Percentiles rank a stretch among this genome's conserved stretches.
Evolutionary conservation across 305 asterid species (phyloP).

Genomic region (Euphrasia arctica): DNA sequence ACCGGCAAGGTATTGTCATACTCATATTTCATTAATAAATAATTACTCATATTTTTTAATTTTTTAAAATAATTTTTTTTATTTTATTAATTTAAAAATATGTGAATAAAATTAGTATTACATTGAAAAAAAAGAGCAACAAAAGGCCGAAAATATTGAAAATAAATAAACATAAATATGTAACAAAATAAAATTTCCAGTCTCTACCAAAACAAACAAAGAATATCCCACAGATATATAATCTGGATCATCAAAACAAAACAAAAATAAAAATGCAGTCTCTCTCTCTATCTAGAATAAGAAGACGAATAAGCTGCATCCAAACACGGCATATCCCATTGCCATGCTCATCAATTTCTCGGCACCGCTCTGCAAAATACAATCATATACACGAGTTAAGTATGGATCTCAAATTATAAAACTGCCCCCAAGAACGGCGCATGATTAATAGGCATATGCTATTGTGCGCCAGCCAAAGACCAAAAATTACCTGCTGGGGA

Average conservation of each 20-base stretch:
- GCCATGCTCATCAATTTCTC: slow-evolving; percentile 53
- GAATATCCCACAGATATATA: slow-evolving; percentile 20
- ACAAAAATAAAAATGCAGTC: not conserved
- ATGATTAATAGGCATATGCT: not conserved
- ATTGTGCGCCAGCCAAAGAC: not conserved
- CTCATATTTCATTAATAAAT: too few relatives aligned
- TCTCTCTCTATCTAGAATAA: slow-evolving; percentile 37
- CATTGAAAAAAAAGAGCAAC: too few relatives aligned
- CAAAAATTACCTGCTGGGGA: slow-evolving; percentile 1
- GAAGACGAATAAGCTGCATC: slow-evolving; percentile 32
- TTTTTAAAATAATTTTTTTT: too few relatives aligned
- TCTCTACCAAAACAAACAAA: slow-evolving; percentile 24
- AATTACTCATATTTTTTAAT: too few relatives aligned
- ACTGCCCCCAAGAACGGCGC: too few relatives aligned
- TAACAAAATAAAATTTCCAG: slow-evolving; percentile 3
- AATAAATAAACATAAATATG: slow-evolving; percentile 7
- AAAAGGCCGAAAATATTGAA: too few relatives aligned
- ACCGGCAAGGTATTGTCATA: too few relatives aligned
- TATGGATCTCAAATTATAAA: not conserved
- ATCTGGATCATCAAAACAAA: slow-evolving; percentile 21
- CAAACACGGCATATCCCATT: slow-evolving; percentile 44
- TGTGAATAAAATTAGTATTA: too few relatives aligned
- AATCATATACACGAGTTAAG: not conserved
- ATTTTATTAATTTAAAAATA: too few relatives aligned
- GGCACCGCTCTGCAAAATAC: slow-evolving; percentile 64